A percentile compares a stretch with the other conserved stretches of the same genome.
phyloP scores from a whole-genome alignment of 2,329 filamentous ascomycete species.

The Penicillium sp. region DNA sequence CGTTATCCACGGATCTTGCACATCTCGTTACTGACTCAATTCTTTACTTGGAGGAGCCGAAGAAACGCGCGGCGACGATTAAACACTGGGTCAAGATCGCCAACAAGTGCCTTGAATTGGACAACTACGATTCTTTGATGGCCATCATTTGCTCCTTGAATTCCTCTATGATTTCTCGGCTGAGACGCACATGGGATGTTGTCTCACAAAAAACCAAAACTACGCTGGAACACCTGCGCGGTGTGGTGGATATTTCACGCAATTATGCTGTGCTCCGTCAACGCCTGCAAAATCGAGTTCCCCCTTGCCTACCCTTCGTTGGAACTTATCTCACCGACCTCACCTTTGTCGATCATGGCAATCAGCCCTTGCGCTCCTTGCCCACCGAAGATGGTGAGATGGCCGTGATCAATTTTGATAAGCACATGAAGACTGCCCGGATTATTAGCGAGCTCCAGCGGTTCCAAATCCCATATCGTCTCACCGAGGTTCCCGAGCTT shows the following conservation, averaged over 20 bases:
- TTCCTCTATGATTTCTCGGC: constrained; percentile 79
- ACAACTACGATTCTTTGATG: constrained; percentile 97
- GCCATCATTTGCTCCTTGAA: constrained; percentile 93
- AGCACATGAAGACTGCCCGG: constrained; percentile 87
- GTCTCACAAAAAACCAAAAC: constrained; percentile 79
- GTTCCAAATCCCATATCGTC: constrained; percentile 87
- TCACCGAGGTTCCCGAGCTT: constrained; percentile 76
- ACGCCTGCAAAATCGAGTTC: constrained; percentile 75
- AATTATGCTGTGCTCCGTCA: constrained; percentile 85
- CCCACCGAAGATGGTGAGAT: constrained; percentile 59
- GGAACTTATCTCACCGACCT: constrained; percentile 95
- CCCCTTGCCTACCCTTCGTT: constrained; percentile 89
- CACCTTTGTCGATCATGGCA: constrained; percentile 92
- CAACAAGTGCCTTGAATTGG: constrained; percentile 74
- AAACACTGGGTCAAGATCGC: constrained; percentile 99
- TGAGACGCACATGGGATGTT: constrained; percentile 87
- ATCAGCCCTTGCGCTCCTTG: constrained; percentile 75
- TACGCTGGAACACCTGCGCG: constrained; percentile 69
- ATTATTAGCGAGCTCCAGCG: constrained; percentile 94
- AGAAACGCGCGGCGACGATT: constrained; percentile 82
- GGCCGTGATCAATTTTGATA: constrained; percentile 94
- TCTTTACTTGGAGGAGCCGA: constrained; percentile 77
- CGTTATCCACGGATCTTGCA: constrained; percentile 83
- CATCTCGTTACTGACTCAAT: constrained; percentile 93
- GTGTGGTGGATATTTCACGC: constrained; percentile 80